Evolutionary conservation across 2,329 filamentous ascomycete genomes (phyloP), one percentile per base, ranked within the genome.

Genomic region (Keithomyces neogunnii): DNA sequence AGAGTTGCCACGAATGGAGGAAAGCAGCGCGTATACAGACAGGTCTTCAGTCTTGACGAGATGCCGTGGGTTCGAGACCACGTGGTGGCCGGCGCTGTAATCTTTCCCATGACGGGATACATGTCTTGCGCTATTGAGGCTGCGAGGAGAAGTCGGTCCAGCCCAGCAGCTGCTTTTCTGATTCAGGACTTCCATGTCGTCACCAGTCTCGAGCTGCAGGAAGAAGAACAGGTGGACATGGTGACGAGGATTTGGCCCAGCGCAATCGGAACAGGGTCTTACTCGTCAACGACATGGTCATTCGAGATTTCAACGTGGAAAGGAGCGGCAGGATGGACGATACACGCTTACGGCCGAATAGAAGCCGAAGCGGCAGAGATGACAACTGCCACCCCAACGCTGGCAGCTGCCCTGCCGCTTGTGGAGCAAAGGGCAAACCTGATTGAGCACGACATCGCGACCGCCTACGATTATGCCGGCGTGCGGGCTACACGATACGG

Each of bases 61-160:
- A 51, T 65, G 0, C 61, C 64, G 1, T 71, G 68, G 69, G 49
- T 72, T 5, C 51, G 51, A 2, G 65, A 68, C 36, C 69, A 72
- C 49, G 55, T 57, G 5, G 59, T 70, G 3, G 57, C 61, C 9
- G 55, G 55, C 2, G 57, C 58, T 19, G 53, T 65, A n/a, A 59
- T 71, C 3, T 69, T 69, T 49, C 69, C 69, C 2, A 63, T 57
- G 28, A 65, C 68, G 2, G 68, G 62, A n/a, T 70, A 68, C 53
- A 59, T 71, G 32, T 59, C 59, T 32, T 64, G 64, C 55, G 64
- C 62, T 5, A 62, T 66, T 2, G 63, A 67, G 52, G 68, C 66
- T n/a, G 47, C 44, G n/a, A 49, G 51, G 45, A 38, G 39, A 43
- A 39, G 44, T 35, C 5, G 40, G 26, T 5, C 46, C 8, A 38